A percentile compares a stretch with the other conserved stretches of the same genome.
These are phyloP conservation scores for Aspergillus conjunctus DNA, from an alignment of 495 filamentous ascomycete species.

Conservation along the genomic window DNA sequence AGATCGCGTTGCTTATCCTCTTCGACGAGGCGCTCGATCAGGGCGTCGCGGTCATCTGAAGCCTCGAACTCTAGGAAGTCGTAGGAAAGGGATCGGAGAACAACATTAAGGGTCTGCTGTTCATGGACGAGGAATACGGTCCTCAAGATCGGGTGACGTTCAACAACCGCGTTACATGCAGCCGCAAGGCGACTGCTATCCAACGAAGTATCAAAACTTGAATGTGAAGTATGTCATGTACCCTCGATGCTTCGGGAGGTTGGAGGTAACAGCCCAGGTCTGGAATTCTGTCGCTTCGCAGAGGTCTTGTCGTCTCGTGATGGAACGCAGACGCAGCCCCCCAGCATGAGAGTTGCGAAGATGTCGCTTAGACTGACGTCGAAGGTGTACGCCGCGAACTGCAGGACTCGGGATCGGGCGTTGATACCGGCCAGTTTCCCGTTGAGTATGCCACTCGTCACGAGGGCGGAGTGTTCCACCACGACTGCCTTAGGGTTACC, in stretches of 20 bases:
- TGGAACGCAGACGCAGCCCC: neutral
- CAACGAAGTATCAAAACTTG: neutral
- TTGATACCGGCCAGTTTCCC: neutral
- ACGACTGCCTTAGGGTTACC: conserved; percentile 40
- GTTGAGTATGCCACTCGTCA: neutral
- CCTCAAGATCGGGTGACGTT: neutral
- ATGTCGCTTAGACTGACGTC: neutral
- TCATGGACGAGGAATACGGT: conserved; percentile 14
- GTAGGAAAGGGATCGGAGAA: no score
- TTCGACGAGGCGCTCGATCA: no score
- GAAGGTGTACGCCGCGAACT: neutral
- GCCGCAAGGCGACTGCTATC: neutral
- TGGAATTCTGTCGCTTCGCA: neutral
- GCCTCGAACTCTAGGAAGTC: no score
- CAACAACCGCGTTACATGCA: neutral
- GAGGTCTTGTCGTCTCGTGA: neutral
- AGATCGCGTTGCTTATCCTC: no score
- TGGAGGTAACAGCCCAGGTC: neutral
- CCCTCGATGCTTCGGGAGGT: neutral
- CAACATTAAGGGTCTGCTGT: neutral
- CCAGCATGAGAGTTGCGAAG: neutral
- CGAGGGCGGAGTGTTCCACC: conserved; percentile 23
- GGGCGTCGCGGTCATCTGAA: no score
- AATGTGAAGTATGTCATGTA: no score
- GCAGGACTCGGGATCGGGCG: neutral